Evolutionary conservation across 2,329 filamentous ascomycete species (phyloP), one percentile per base, ranked within the genome.

Genomic region (Aspergillus sp.): DNA sequence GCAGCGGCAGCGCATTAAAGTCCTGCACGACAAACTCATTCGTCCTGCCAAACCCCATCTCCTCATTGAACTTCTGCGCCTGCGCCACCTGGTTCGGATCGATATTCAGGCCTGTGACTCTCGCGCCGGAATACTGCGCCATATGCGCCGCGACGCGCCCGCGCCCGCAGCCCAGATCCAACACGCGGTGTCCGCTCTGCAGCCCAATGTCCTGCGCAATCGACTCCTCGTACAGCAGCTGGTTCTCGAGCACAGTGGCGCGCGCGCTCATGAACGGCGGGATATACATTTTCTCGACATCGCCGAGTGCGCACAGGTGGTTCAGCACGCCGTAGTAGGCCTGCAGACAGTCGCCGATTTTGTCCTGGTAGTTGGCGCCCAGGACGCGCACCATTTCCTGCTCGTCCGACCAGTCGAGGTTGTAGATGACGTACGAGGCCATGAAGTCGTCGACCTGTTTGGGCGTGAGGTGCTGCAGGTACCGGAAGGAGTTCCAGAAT

Each of bases 241-340:
- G 81, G 62, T 83, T 83, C 62, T 82, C 81, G 11, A 77, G 68
- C 0, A 82, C 79, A 1, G 75, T 79, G 5, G 78, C 78, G 58
- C 78, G 77, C 63, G 73, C 76, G 67, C 81, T 80, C 79, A 83
- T 81, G 52, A 80, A 74, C 2, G 81, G 81, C 12, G 81, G 81
- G 55, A 83, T 83, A 66, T 83, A 84, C 81, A 84, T 84, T 70
- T 83, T 83, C 65, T 83, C 81, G n/a, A 83, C 81, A 44, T 82
- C 79, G 35, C 81, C 81, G 11, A 83, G 75, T 25, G 81, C 81
- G 66, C 81, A 84, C 11, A 84, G 76, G 57, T 83, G 81, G 65
- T 84, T 83, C 33, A 83, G 70, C 14, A 83, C 79, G 31, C 81
- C 81, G 59, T 84, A 84, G 66, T 84, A 84, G 11, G 80, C 68